Evolutionary conservation across 2,329 filamentous ascomycete species (phyloP), one percentile per base, ranked within the genome.

Genomic region (Chaetomiaceae sp.): DNA sequence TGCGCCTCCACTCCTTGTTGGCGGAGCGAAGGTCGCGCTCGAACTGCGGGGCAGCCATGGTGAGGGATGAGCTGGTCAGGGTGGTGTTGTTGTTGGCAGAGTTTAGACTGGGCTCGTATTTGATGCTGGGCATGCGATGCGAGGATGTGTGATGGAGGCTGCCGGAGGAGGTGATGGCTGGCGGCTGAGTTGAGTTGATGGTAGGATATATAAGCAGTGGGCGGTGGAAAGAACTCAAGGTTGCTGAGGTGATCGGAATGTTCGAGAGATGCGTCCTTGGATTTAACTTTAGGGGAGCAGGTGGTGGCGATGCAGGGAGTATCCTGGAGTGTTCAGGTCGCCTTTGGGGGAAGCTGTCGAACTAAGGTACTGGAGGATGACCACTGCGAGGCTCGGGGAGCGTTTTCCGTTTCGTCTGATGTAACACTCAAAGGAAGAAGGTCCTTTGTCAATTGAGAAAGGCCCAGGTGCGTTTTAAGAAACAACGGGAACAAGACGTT

Each of bases 1-100:
- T 58, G 48, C 73, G 70, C 65, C 74, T 74, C 57, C 64, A 67
- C 60, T 72, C 71, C 53, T 68, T 68, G 53, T 66, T 62, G 45
- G 64, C 65, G 62, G 70, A 69, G 63, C 73, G 73, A 33, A 76
- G 58, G 59, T 75, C 73, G 51, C 72, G 71, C 55, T 69, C 65
- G 54, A 58, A 63, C 55, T 67, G 62, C 33, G 60, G 55, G 51
- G 60, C 48, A 27, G 63, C 56, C 64, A 65, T 67, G n/a, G n/a
- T n/a, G n/a, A n/a, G n/a, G n/a, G n/a, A n/a, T n/a, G n/a, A n/a
- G n/a, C n/a, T n/a, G n/a, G n/a, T n/a, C n/a, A n/a, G n/a, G n/a
- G n/a, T n/a, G n/a, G n/a, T 43, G 6, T 51, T 55, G 16, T 35
- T 66, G 40, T 12, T 40, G 53, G 19, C 20, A 16, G 21, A 30